Percentiles rank a stretch among this genome's conserved stretches.
These are phyloP conservation scores for Candida lessepsii DNA, from an alignment of 805 yeast species.

Conservation along the genomic window DNA sequence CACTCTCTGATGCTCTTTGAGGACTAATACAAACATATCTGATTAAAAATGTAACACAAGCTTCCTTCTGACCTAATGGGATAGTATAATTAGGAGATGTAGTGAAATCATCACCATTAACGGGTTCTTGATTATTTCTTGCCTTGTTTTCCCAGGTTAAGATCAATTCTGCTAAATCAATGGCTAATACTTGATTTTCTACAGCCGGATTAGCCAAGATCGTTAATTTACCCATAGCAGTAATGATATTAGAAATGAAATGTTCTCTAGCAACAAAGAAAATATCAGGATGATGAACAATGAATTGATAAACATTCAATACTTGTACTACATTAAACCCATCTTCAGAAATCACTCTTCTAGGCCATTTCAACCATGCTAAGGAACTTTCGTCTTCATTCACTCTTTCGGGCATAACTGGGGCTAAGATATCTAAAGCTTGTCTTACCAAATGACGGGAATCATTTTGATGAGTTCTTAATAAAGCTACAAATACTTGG, in stretches of 20 bases:
- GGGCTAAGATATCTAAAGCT: slow-evolving; percentile 85
- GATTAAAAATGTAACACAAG: slow-evolving; percentile 84
- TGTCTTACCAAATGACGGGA: slow-evolving; percentile 80
- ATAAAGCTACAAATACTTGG: slow-evolving; percentile 86
- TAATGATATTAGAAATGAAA: slow-evolving; percentile 81
- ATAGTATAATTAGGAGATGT: slow-evolving; percentile 54
- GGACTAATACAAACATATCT: slow-evolving; percentile 85
- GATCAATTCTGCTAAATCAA: slow-evolving; percentile 84
- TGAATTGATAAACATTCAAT: slow-evolving; percentile 80
- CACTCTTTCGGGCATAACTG: slow-evolving; percentile 73
- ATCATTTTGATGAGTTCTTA: slow-evolving; percentile 82
- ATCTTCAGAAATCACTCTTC: slow-evolving; percentile 87
- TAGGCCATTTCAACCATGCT: slow-evolving; percentile 91
- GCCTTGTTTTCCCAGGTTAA: slow-evolving; percentile 79
- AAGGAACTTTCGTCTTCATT: slow-evolving; percentile 51
- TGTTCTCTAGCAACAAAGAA: slow-evolving; percentile 87
- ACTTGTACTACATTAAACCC: slow-evolving; percentile 86
- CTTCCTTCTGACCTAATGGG: slow-evolving; percentile 80
- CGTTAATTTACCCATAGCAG: slow-evolving; percentile 89
- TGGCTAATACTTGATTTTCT: slow-evolving; percentile 82
- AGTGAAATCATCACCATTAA: slow-evolving; percentile 33
- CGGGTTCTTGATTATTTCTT: slow-evolving; percentile 12
- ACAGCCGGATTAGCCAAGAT: slow-evolving; percentile 71
- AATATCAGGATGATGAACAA: slow-evolving; percentile 79
- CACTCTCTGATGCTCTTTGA: slow-evolving; percentile 80